phyloP scores from a whole-genome alignment of 805 yeast genomes.

The Tetrapisispora namnaoensis region DNA sequence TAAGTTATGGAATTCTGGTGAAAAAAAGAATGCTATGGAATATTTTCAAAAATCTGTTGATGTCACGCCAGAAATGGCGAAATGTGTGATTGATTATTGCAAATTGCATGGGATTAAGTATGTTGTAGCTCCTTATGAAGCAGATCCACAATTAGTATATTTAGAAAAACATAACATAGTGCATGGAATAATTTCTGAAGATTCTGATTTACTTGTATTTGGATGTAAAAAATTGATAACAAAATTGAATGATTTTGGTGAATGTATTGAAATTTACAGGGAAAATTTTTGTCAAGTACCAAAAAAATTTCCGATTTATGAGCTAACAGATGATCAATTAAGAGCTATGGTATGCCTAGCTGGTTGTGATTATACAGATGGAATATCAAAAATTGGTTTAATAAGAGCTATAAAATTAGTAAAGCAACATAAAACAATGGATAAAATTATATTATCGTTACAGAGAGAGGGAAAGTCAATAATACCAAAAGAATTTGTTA shows the following conservation, averaged over 20 bases:
- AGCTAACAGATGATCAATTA: constrained; percentile 46
- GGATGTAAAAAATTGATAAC: constrained; percentile 74
- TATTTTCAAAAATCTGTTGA: constrained; percentile 72
- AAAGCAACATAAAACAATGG: constrained; percentile 40
- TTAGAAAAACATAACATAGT: constrained; percentile 66
- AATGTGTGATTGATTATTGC: constrained; percentile 65
- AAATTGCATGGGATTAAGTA: constrained; percentile 48
- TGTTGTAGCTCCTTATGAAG: constrained; percentile 96
- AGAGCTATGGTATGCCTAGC: constrained; percentile 74
- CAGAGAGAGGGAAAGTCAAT: constrained; percentile 48
- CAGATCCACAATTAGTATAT: constrained; percentile 93
- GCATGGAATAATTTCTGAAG: constrained; percentile 86
- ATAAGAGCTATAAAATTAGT: constrained; percentile 62
- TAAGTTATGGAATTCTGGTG: constrained; percentile 42
- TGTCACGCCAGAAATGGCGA: constrained; percentile 87
- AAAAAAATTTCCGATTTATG: constrained; percentile 39
- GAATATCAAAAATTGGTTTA: constrained; percentile 73
- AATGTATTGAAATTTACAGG: constrained; percentile 59
- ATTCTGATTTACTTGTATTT: constrained; percentile 82
- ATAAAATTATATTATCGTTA: constrained; percentile 46
- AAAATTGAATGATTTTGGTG: constrained; percentile 62
- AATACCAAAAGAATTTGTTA: constrained; percentile 48
- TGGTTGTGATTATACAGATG: constrained; percentile 96
- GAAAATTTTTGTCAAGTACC: constrained; percentile 42
- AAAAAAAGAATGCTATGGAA: constrained; percentile 50